Evolutionary conservation across 345 rosid genomes (phyloP).

Genomic region (Theobroma cacao): DNA sequence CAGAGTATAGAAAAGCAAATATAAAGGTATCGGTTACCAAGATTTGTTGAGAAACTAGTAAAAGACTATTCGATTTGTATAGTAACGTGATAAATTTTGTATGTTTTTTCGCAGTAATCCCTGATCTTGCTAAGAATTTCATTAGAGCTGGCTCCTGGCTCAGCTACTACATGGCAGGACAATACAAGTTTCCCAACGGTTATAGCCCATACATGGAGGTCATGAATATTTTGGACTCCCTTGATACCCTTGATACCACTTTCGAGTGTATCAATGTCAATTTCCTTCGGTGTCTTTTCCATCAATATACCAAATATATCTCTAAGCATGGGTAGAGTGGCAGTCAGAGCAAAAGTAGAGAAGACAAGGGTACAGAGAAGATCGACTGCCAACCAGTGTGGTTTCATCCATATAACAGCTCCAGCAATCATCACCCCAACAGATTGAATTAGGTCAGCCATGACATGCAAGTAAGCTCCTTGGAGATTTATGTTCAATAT

Average conservation of each 20-base stretch:
- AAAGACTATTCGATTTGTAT: constrained; percentile 58
- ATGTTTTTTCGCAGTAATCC: constrained; percentile 49
- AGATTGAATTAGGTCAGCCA: constrained; percentile 76
- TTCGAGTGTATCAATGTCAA: constrained; percentile 43
- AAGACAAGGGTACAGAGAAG: constrained; percentile 65
- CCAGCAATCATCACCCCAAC: constrained; percentile 82
- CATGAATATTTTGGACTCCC: constrained; percentile 59
- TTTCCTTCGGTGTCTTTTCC: constrained; percentile 64
- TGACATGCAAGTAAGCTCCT: constrained; percentile 76
- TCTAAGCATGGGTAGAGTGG: constrained; percentile 64
- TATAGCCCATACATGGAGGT: constrained; percentile 77
- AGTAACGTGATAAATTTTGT: constrained; percentile 66
- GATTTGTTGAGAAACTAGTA: not conserved
- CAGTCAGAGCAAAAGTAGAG: constrained; percentile 48
- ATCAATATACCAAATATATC: constrained; percentile 53
- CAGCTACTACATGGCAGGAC: constrained; percentile 64
- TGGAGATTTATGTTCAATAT: constrained; percentile 67
- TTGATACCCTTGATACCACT: constrained; percentile 42
- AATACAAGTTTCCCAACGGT: constrained; percentile 63
- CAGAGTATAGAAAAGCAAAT: not conserved
- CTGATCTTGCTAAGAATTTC: constrained; percentile 46
- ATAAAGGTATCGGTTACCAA: not conserved
- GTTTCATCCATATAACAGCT: constrained; percentile 61
- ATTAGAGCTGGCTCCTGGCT: constrained; percentile 44
- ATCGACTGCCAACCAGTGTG: constrained; percentile 65